These are phyloP conservation scores for Cadophora sp. DNA, from an alignment of 2,329 filamentous ascomycete genomes.

Conservation along the genomic window DNA sequence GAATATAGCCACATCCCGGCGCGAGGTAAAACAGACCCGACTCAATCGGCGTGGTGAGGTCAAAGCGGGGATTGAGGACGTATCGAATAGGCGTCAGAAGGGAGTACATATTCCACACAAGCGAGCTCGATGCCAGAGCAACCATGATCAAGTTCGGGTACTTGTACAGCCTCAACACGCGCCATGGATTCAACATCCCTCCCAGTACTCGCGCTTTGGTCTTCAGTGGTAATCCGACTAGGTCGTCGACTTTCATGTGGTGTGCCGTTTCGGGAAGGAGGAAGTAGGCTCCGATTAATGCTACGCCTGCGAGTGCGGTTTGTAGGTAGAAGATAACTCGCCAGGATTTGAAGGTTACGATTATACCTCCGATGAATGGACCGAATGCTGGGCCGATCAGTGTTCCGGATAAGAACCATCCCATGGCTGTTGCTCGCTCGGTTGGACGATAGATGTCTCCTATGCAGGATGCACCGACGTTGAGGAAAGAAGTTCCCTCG, in stretches of 20 bases:
- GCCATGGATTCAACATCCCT: slow-evolving; percentile 70
- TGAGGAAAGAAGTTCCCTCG: slow-evolving; percentile 76
- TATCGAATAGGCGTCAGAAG: slow-evolving; percentile 75
- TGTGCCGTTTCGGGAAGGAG: slow-evolving; percentile 78
- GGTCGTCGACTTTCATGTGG: slow-evolving; percentile 65
- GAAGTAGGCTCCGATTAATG: slow-evolving; percentile 65
- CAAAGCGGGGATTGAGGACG: slow-evolving; percentile 76
- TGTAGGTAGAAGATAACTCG: slow-evolving; percentile 81
- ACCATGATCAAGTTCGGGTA: slow-evolving; percentile 73
- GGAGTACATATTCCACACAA: slow-evolving; percentile 80
- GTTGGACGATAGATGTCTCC: slow-evolving; percentile 70
- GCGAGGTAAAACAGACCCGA: slow-evolving; percentile 77
- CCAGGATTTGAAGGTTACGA: slow-evolving; percentile 78
- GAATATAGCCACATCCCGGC: slow-evolving; percentile 72
- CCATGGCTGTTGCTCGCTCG: slow-evolving; percentile 74
- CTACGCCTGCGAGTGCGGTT: slow-evolving; percentile 68
- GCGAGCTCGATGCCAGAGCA: slow-evolving; percentile 63
- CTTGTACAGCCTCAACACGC: slow-evolving; percentile 67
- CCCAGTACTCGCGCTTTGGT: slow-evolving; percentile 62
- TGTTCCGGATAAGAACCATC: slow-evolving; percentile 76
- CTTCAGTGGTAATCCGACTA: slow-evolving; percentile 58
- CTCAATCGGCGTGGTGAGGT: slow-evolving; percentile 69
- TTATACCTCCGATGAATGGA: slow-evolving; percentile 75
- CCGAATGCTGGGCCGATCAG: slow-evolving; percentile 75
- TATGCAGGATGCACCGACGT: slow-evolving; percentile 74